phyloP scores from a whole-genome alignment of 495 filamentous ascomycete genomes.

The Hyaloscypha hepaticicola region DNA sequence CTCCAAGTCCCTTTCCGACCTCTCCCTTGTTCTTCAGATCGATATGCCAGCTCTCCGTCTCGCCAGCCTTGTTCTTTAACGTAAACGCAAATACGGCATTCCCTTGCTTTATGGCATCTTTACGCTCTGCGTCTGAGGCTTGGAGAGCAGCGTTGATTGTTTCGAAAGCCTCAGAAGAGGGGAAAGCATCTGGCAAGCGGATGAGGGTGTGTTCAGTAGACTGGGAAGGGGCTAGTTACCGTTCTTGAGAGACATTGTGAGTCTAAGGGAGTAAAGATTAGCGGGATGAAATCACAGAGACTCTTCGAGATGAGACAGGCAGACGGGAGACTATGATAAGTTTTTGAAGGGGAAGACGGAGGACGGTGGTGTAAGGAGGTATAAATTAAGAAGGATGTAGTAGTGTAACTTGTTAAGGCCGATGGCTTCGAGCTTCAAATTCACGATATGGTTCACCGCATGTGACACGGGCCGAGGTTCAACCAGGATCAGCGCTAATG shows the following conservation, averaged over 20 bases:
- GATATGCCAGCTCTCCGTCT: constrained; percentile 86
- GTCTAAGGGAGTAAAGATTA: background rate
- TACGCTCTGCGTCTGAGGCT: constrained; percentile 67
- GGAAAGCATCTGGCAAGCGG: constrained; percentile 69
- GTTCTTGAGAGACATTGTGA: constrained; percentile 76
- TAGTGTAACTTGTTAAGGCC: background rate
- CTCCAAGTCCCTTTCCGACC: constrained; percentile 73
- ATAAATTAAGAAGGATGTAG: background rate
- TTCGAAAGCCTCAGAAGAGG: constrained; percentile 90
- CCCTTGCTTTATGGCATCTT: constrained; percentile 84
- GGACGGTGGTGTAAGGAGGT: background rate
- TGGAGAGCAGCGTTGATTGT: constrained; percentile 74
- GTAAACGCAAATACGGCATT: constrained; percentile 89
- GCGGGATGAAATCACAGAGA: background rate
- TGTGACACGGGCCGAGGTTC: constrained; percentile 3
- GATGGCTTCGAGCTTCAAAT: background rate
- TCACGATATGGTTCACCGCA: background rate
- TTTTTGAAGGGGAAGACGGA: background rate
- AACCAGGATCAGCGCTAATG: background rate
- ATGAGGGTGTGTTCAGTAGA: constrained; percentile 17
- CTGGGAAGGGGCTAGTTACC: constrained; percentile 44
- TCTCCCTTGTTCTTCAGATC: constrained; percentile 88
- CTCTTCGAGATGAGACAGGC: background rate
- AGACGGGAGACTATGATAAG: background rate
- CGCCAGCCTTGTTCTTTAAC: constrained; percentile 80